phyloP scores from a whole-genome alignment of 176 grass and related monocot species.

The Neostapfia colusana region DNA sequence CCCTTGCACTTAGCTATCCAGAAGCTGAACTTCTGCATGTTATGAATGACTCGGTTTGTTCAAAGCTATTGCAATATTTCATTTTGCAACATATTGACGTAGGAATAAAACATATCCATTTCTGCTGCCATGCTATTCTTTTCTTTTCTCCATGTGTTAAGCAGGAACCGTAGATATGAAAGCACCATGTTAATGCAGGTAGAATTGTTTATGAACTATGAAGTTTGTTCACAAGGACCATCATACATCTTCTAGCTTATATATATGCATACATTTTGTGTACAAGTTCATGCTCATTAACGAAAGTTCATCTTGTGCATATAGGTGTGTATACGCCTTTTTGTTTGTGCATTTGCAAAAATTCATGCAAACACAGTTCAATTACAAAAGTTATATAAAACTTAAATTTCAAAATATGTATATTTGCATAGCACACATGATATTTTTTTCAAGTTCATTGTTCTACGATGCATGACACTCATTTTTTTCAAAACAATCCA shows the following conservation, averaged over 20 bases:
- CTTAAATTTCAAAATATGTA: neutral
- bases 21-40: conserved; percentile 89
- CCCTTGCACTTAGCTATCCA: conserved; percentile 88
- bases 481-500: neutral
- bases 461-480: neutral
- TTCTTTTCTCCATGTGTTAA: neutral
- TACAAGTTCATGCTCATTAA: conserved; percentile 11
- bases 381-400: neutral
- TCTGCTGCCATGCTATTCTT: conserved; percentile 11
- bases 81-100: conserved; percentile 30
- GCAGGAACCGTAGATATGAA: neutral
- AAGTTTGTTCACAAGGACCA: neutral
- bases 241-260: neutral
- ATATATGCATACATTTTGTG: neutral
- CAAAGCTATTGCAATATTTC: conserved; percentile 28
- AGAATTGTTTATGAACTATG: conserved; percentile 2
- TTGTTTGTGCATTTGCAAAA: neutral
- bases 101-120: neutral
- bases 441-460: neutral
- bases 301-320: neutral
- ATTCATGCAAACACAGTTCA: conserved; percentile 9
- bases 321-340: neutral
- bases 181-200: neutral
- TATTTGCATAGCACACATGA: neutral
- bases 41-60: conserved; percentile 93